Conservation (phyloP, 805 yeast species). For the Kazachstania africana region DNA sequence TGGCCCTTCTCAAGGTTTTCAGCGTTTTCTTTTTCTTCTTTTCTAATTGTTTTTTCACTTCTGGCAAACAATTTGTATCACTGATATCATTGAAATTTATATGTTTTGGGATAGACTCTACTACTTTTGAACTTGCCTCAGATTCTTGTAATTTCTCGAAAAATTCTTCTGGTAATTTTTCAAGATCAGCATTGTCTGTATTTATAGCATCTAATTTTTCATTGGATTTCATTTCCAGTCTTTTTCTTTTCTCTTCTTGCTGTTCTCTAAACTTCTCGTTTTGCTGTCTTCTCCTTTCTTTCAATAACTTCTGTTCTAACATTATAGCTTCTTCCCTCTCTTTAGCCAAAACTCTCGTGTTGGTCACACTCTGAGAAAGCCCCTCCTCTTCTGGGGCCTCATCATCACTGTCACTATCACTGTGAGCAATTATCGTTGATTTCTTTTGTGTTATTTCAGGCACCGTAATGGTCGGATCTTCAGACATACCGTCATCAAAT, state of each 20-base stretch:
- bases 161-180: constrained; percentile 31
- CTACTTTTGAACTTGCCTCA: constrained; percentile 9
- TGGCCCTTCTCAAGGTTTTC: constrained; percentile 21
- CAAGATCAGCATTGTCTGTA: constrained; percentile 21
- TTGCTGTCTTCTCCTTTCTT: constrained; percentile 26
- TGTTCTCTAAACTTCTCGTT: constrained; percentile 22
- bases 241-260: constrained; percentile 21
- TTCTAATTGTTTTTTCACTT: constrained; percentile 8
- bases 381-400: constrained; percentile 45
- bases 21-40: constrained; percentile 25
- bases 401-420: constrained; percentile 26
- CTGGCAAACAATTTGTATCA: constrained; percentile 9
- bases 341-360: constrained; percentile 16
- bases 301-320: constrained; percentile 17
- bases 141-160: constrained; percentile 23
- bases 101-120: constrained; percentile 19
- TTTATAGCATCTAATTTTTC: constrained; percentile 3
- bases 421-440: constrained; percentile 4
- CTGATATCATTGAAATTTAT: constrained; percentile 26
- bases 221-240: constrained; percentile 7
- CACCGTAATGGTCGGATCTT: constrained; percentile 4
- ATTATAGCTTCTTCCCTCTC: constrained; percentile 18
- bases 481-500: constrained; percentile 12
- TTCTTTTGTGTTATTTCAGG: constrained; percentile 2
- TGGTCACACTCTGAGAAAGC: constrained; percentile 17